Evolutionary conservation across 345 rosid species (phyloP).

Genomic region (Orychophragmus violaceus): DNA sequence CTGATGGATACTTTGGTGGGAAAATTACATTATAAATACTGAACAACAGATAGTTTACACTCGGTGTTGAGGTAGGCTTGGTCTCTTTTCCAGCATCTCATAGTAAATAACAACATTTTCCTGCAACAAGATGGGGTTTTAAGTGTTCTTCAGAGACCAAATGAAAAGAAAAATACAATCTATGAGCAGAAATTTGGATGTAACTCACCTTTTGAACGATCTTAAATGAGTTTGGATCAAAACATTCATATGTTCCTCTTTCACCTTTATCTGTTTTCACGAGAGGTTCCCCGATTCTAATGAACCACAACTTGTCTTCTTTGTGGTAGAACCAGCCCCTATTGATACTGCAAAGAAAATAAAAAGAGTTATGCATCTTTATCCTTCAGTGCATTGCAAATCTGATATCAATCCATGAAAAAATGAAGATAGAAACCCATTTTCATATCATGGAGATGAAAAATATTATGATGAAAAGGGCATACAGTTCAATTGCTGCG

Average conservation of each 20-base stretch:
- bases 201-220: conserved; percentile 61
- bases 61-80: no score
- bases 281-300: conserved; percentile 76
- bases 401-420: no score
- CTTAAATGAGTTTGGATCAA: conserved; percentile 70
- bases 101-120: no score
- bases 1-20: no score
- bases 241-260: conserved; percentile 87
- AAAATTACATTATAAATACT: no score
- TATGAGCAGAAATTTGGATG: not conserved
- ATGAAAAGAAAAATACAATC: conserved; percentile 5
- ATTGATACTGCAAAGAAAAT: conserved; percentile 44
- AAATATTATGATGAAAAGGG: conserved; percentile 1
- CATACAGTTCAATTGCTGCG: conserved; percentile 93
- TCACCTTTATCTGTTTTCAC: conserved; percentile 73
- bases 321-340: conserved; percentile 94
- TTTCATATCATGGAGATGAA: not conserved
- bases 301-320: conserved; percentile 71
- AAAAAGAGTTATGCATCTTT: not conserved
- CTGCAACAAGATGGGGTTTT: not conserved
- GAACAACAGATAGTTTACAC: no score
- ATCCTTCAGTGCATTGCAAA: not conserved
- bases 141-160: conserved; percentile 1
- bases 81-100: no score
- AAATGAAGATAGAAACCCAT: not conserved